Evolutionary conservation across 352 stramenopile species (phyloP), one percentile per base, ranked within the genome.

Genomic region (Peronospora destructor): DNA sequence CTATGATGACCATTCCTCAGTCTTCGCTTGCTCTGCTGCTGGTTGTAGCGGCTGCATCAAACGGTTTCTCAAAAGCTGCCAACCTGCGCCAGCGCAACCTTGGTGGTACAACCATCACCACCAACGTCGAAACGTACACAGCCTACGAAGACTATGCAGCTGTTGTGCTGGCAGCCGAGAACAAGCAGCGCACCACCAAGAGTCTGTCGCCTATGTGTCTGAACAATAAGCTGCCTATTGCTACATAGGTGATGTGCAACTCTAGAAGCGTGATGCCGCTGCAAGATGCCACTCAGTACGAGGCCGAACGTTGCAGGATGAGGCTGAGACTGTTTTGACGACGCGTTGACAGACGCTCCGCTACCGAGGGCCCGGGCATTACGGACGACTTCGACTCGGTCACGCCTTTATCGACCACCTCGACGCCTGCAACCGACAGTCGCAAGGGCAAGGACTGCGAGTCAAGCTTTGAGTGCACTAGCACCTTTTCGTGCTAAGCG

Each of bases 171-270:
- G 51, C 36, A 2, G 61, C 60, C 6, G 70, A 78, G 23, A 85
- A 82, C 45, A 59, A 55, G 14, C 56, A 80, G 53, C 73, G 73
- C 14, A 56, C 64, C 28, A 68, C 66, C 21, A 12, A 61, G 6
- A 62, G 62, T 1, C 48, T 79, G 6, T 10, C 43, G n/a, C 39
- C 67, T 2, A 41, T 80, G 1, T 80, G 72, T 38, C 35, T 51
- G 13, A 84, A 73, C 54, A 55, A 40, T 23, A 78, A 71, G 45
- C 45, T 66, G 17, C 43, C 59, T 3, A 10, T 13, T 60, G n/a
- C n/a, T n/a, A n/a, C n/a, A 26, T 70, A 73, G 50, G 70, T 73
- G 46, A 46, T 73, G 40, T 49, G 64, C 32, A 51, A 71, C 7
- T 21, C 51, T 17, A 59, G 36, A 21, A 44, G 26, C 5, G 56